These are phyloP conservation scores for Hyparrhenia diplandra DNA, from an alignment of 176 grass and related monocot species.

Conservation along the genomic window DNA sequence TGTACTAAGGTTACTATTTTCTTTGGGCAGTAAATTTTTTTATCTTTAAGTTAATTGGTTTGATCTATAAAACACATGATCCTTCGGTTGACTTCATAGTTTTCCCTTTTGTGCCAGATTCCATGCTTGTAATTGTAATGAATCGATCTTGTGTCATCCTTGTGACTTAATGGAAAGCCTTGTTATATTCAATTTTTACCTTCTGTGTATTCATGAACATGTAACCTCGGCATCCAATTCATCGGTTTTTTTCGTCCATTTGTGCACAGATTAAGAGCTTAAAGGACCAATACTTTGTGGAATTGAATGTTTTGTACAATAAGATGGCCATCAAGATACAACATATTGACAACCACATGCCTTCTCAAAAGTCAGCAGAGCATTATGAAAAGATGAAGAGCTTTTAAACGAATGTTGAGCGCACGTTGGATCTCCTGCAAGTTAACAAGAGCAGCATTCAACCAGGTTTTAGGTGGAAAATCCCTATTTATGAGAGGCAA, in stretches of 20 bases:
- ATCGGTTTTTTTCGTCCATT: slow-evolving; percentile 1
- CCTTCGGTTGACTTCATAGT: neutral
- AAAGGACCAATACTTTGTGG: slow-evolving; percentile 52
- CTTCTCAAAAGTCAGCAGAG: slow-evolving; percentile 19
- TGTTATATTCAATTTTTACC: neutral
- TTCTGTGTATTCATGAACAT: neutral
- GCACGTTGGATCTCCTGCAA: slow-evolving; percentile 38
- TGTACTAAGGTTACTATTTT: no score
- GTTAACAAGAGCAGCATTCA: slow-evolving; percentile 42
- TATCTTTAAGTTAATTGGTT: no score
- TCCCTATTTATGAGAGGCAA: slow-evolving; percentile 43
- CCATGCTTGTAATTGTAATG: neutral
- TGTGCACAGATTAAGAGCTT: slow-evolving; percentile 58
- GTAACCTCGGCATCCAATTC: neutral
- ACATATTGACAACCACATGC: slow-evolving; percentile 43
- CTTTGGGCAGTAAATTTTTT: no score
- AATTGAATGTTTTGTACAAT: slow-evolving; percentile 54
- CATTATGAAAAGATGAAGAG: slow-evolving; percentile 51
- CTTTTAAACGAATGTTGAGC: slow-evolving; percentile 49
- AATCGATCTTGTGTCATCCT: no score
- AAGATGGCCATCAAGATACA: slow-evolving; percentile 60
- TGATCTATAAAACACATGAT: no score
- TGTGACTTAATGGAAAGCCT: no score
- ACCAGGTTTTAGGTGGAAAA: slow-evolving; percentile 41
- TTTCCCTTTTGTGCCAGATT: neutral